Conservation (phyloP, 2,329 filamentous ascomycete genomes). For the Diaporthe batatas region DNA sequence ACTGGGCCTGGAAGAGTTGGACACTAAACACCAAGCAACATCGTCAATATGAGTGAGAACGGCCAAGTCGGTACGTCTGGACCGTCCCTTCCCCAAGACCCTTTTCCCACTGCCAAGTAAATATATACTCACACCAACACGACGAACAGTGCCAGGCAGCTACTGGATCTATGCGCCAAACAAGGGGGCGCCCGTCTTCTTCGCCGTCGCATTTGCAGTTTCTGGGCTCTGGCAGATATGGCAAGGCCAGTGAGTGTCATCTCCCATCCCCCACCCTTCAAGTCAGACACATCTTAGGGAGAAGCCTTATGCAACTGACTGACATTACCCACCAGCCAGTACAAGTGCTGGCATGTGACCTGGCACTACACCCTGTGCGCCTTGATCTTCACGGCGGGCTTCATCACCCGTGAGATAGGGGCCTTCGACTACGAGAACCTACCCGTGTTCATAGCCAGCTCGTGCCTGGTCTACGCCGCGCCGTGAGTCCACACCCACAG, state of each 20-base stretch:
- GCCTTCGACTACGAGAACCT: slow-evolving; percentile 62
- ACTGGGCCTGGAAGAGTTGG: not conserved
- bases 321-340: slow-evolving; percentile 49
- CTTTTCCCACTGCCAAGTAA: not conserved
- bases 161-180: slow-evolving; percentile 63
- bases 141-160: slow-evolving; percentile 55
- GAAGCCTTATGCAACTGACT: not conserved
- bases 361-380: slow-evolving; percentile 62
- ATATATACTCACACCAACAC: not conserved
- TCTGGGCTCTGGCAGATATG: slow-evolving; percentile 57
- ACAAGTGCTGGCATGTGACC: slow-evolving; percentile 65
- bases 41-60: slow-evolving; percentile 28
- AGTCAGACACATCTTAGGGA: not conserved
- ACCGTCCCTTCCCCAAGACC: not conserved
- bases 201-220: slow-evolving; percentile 56
- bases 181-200: slow-evolving; percentile 62
- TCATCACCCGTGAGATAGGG: slow-evolving; percentile 60
- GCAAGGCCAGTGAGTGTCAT: slow-evolving; percentile 64
- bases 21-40: not conserved
- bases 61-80: slow-evolving; percentile 17
- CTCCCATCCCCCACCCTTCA: no score
- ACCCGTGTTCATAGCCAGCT: slow-evolving; percentile 56
- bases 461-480: slow-evolving; percentile 53
- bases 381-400: slow-evolving; percentile 63
- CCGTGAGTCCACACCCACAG: slow-evolving; percentile 45